Conservation (phyloP, 2,329 filamentous ascomycete genomes). For the Pezicula radicicola region DNA sequence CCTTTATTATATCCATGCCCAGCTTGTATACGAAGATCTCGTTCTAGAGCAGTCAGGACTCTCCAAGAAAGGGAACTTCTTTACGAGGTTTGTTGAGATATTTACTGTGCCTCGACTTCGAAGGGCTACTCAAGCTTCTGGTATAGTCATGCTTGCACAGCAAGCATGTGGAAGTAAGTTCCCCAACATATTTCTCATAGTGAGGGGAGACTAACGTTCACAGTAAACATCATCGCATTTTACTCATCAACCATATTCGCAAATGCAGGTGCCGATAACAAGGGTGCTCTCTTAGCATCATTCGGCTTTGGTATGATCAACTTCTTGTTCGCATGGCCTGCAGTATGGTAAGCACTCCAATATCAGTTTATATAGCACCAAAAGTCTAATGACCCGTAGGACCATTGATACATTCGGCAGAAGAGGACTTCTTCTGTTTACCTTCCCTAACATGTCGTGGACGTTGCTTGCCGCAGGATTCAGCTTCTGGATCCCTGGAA, state of each 20-base stretch:
- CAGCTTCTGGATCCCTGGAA: slow-evolving; percentile 44
- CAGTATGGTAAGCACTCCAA: slow-evolving; percentile 31
- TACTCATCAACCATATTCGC: slow-evolving; percentile 62
- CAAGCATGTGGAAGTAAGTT: slow-evolving; percentile 23
- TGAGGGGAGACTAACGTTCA: background rate
- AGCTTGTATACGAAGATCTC: slow-evolving; percentile 39
- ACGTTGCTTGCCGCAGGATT: slow-evolving; percentile 57
- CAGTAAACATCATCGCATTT: slow-evolving; percentile 65
- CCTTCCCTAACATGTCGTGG: slow-evolving; percentile 64
- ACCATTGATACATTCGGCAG: slow-evolving; percentile 65
- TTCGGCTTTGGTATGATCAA: slow-evolving; percentile 62
- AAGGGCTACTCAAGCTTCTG: slow-evolving; percentile 72
- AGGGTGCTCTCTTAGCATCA: slow-evolving; percentile 55
- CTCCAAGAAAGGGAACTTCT: slow-evolving; percentile 49
- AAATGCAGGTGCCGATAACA: slow-evolving; percentile 50
- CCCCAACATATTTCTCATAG: background rate
- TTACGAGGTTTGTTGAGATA: slow-evolving; percentile 60
- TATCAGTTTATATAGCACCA: too few species aligned
- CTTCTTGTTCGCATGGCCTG: slow-evolving; percentile 57
- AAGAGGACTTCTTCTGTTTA: slow-evolving; percentile 56
- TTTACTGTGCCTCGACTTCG: slow-evolving; percentile 68
- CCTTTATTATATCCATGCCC: slow-evolving; percentile 53
- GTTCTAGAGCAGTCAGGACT: slow-evolving; percentile 33
- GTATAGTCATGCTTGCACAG: slow-evolving; percentile 65
- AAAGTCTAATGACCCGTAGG: too few species aligned